Evolutionary conservation across 495 filamentous ascomycete genomes (phyloP), one percentile per base, ranked within the genome.

Genomic region (Lepidopterella palustris): DNA sequence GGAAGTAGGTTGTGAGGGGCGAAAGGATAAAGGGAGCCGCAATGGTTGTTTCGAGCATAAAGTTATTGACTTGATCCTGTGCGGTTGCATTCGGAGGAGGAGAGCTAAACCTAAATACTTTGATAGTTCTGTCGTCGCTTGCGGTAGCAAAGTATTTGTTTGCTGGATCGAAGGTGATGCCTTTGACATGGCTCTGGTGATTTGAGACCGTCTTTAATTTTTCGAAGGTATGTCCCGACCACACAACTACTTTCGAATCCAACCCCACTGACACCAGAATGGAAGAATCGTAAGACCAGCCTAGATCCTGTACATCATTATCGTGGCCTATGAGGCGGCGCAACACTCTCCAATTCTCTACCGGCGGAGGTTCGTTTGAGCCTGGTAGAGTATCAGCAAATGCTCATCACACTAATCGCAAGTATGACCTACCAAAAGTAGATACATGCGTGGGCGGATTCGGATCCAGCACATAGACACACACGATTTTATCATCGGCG

Each of bases 71-170:
- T 72, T 95, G 92, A 65, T 99, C 95, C 63, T 96, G 86, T 26
- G 90, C 81, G 3, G 89, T 93, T 9, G 95, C 89, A 73, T 96
- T 97, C n/a, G 92, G 87, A 0, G 83, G 79, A 0, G 93, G 93
- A 1, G 91, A 85, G 13, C 86, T 96, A 71, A 96, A 99, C 54
- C 92, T 87, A 75, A 95, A 96, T 59, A 99, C 88, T 70, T 96
- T 96, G 73, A 99, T 93, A 5, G 90, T 90, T 28, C 93, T 86
- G 70, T 99, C 93, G 70, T 99, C 93, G 74, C 89, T 95, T 0
- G 93, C 91, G 1, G 93, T 99, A 26, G 93, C 93, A 74, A 99
- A 99, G 77, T 95, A 97, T 69, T 97, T 97, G 75, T 97, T 97
- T 20, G 95, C 95, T 1, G 93, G 93, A 68, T 99, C 93, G 69